Conservation (phyloP, 371 early-diverging fungal genomes). For the Apophysomyces ossiformis region DNA sequence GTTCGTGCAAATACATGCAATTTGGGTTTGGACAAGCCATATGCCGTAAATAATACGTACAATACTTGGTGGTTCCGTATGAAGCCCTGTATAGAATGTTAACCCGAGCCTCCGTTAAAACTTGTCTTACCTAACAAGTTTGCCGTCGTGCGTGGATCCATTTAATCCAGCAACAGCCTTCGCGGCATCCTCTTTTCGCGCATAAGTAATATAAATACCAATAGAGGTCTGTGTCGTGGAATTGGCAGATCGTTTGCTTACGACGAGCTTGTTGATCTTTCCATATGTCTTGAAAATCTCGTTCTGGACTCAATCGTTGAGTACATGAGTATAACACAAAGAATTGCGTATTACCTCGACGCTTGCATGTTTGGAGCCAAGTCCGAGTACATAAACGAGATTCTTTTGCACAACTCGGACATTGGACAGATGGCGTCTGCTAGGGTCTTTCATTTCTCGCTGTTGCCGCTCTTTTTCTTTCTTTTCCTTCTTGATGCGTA, state of each 20-base stretch:
- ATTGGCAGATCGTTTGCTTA: slow-evolving; percentile 62
- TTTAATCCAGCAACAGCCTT: slow-evolving; percentile 90
- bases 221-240: slow-evolving; percentile 41
- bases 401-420: slow-evolving; percentile 93
- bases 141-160: slow-evolving; percentile 85
- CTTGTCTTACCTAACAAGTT: slow-evolving; percentile 66
- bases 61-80: slow-evolving; percentile 92
- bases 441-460: slow-evolving; percentile 81
- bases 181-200: slow-evolving; percentile 88
- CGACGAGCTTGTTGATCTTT: slow-evolving; percentile 87
- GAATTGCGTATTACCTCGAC: slow-evolving; percentile 71
- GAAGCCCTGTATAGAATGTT: slow-evolving; percentile 61
- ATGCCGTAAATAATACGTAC: slow-evolving; percentile 80
- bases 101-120: background rate
- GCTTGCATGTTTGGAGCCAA: slow-evolving; percentile 76
- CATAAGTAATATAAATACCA: slow-evolving; percentile 91
- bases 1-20: slow-evolving; percentile 89
- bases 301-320: slow-evolving; percentile 36
- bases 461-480: slow-evolving; percentile 84
- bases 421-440: slow-evolving; percentile 81
- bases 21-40: slow-evolving; percentile 80
- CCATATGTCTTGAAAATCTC: slow-evolving; percentile 98
- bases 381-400: slow-evolving; percentile 91
- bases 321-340: slow-evolving; percentile 16
- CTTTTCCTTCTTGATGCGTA: slow-evolving; percentile 70